Conservation (phyloP, 2,329 filamentous ascomycete species). For the Diatrype stigma region DNA sequence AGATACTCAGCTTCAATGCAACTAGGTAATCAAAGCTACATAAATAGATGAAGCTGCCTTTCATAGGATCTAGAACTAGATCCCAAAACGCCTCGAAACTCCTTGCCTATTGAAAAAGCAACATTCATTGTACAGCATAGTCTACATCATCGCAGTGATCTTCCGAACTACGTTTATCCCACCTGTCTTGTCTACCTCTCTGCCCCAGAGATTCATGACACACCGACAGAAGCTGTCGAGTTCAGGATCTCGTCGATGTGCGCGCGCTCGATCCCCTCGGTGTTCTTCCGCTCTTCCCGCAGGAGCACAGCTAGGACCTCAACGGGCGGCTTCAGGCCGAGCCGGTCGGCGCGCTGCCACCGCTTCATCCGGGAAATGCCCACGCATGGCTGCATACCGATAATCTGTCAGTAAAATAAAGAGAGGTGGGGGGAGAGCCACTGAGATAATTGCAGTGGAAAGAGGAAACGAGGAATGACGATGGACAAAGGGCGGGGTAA, state of each 20-base stretch:
- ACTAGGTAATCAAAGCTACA: background rate
- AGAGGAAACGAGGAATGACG: background rate
- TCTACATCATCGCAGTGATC: background rate
- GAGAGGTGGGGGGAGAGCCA: background rate
- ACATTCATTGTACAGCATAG: background rate
- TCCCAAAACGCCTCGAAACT: background rate
- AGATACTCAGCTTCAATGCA: background rate
- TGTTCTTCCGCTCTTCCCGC: constrained; percentile 60
- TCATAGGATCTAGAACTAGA: too few relatives aligned
- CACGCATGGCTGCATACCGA: constrained; percentile 69
- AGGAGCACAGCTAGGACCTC: constrained; percentile 85
- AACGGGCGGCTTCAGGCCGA: constrained; percentile 83
- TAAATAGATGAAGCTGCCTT: background rate
- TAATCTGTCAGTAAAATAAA: constrained; percentile 4
- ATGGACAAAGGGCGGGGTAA: too few relatives aligned
- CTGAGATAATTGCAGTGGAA: too few relatives aligned
- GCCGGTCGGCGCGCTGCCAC: constrained; percentile 78
- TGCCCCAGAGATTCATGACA: constrained; percentile 10
- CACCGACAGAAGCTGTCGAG: constrained; percentile 39
- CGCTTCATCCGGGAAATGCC: constrained; percentile 77
- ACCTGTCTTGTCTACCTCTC: background rate
- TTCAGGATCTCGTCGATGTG: constrained; percentile 68
- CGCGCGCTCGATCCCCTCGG: constrained; percentile 57
- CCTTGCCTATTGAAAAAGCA: background rate
- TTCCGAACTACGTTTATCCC: background rate